A percentile compares a stretch with the other conserved stretches of the same genome.
These are phyloP conservation scores for Hondaea fermentalgiana DNA, from an alignment of 108 stramenopile genomes.

Conservation along the genomic window DNA sequence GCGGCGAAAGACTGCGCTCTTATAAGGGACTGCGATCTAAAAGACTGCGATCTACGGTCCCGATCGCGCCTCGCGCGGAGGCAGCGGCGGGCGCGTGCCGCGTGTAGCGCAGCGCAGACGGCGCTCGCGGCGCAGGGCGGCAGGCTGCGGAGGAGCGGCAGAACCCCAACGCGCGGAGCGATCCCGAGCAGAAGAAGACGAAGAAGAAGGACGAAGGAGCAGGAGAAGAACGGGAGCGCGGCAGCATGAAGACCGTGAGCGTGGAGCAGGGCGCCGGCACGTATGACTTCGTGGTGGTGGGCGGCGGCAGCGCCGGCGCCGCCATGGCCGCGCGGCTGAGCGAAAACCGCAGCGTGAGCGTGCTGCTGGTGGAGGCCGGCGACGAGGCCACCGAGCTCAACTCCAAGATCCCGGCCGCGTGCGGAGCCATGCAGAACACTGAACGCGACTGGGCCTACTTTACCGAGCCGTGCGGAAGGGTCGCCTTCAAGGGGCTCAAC, in stretches of 20 bases:
- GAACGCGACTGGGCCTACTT: neutral
- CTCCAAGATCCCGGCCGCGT: neutral
- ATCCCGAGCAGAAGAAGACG: too few relatives aligned
- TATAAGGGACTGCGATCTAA: too few relatives aligned
- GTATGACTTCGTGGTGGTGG: slow-evolving; percentile 16
- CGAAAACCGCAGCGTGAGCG: neutral
- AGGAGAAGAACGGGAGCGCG: neutral
- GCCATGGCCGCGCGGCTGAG: neutral
- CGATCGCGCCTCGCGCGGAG: too few relatives aligned
- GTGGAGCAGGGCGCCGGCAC: neutral
- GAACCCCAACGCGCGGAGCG: too few relatives aligned
- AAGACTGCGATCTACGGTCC: too few relatives aligned
- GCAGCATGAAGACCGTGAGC: neutral
- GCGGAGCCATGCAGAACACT: neutral
- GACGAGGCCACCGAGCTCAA: slow-evolving; percentile 2
- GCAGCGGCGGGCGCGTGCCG: too few relatives aligned
- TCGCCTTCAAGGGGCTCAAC: neutral
- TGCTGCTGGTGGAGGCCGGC: neutral
- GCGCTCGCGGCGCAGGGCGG: too few relatives aligned
- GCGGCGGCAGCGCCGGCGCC: slow-evolving; percentile 10
- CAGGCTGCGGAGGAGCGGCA: too few relatives aligned
- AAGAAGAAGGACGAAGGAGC: too few relatives aligned
- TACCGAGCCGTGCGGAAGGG: neutral
- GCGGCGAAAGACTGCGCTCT: too few relatives aligned
- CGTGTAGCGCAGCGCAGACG: too few relatives aligned